Evolutionary conservation across 768 basidiomycete genomes (phyloP).

Genomic region (Lentinula detonsa): DNA sequence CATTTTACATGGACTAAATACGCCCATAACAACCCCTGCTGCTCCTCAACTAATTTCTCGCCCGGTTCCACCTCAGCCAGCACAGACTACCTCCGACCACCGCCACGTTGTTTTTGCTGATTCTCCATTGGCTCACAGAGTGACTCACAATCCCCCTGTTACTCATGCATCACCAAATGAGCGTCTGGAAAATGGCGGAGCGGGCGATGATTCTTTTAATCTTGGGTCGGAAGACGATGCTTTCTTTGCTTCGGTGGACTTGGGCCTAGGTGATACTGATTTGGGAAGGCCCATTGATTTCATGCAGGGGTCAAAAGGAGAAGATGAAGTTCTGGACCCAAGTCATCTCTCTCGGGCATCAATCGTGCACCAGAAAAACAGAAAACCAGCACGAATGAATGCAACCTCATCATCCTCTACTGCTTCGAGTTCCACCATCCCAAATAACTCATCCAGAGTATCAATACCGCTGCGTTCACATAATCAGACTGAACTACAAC

Average conservation of each 20-base stretch:
- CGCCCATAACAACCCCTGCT: conserved; percentile 27
- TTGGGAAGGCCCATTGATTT: conserved; percentile 39
- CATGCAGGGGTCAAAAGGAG: conserved; percentile 20
- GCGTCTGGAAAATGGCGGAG: conserved; percentile 7
- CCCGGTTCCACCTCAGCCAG: background rate
- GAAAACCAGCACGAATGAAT: background rate
- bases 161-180: conserved; percentile 6
- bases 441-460: background rate
- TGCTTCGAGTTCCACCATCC: background rate
- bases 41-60: background rate
- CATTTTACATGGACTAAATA: conserved; percentile 18
- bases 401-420: background rate
- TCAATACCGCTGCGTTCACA: background rate
- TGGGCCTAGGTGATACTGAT: conserved; percentile 42
- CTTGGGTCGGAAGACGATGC: conserved; percentile 65
- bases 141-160: conserved; percentile 5
- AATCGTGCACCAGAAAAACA: background rate
- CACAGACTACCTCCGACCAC: conserved; percentile 2
- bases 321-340: background rate
- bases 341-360: background rate
- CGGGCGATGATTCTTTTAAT: conserved; percentile 30
- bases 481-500: background rate
- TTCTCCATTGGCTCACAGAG: background rate
- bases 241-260: conserved; percentile 52
- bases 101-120: conserved; percentile 4